Conservation (phyloP, 1,284 basidiomycete genomes). For the Pseudomicrostroma phylloplanum region DNA sequence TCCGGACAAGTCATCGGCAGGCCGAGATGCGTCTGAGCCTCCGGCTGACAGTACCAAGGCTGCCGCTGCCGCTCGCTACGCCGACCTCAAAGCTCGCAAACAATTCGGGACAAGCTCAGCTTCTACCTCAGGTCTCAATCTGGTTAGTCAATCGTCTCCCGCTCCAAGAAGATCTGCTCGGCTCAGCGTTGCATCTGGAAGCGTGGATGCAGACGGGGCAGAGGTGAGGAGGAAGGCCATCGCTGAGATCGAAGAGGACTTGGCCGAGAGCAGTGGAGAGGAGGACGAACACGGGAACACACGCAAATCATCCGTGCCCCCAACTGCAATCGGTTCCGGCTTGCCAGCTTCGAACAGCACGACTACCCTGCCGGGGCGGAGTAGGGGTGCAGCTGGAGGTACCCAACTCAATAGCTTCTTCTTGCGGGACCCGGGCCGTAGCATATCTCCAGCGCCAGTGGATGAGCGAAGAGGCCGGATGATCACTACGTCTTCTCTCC, state of each 20-base stretch:
- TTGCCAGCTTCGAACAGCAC: not conserved
- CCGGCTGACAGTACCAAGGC: too few relatives aligned
- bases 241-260: conserved; percentile 3
- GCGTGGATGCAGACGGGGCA: not conserved
- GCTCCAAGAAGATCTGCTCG: conserved; percentile 1
- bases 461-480: not conserved
- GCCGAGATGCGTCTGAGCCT: too few relatives aligned
- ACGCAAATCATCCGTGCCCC: conserved; percentile 3
- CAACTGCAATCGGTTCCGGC: not conserved
- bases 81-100: not conserved
- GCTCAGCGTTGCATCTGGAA: not conserved
- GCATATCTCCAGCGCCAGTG: not conserved
- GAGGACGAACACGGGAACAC: not conserved
- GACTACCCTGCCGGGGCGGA: not conserved
- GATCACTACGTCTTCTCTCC: conserved; percentile 10
- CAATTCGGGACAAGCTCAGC: not conserved
- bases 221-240: not conserved
- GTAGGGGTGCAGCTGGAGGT: not conserved
- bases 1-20: not conserved
- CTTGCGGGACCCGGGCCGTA: not conserved
- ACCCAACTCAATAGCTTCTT: conserved; percentile 10
- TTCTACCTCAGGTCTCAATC: not conserved
- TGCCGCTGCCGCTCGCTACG: not conserved
- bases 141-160: not conserved
- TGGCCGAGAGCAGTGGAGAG: not conserved